Base-by-base conservation (phyloP, 345 rosid genomes). In the Dimocarpus longan region DNA sequence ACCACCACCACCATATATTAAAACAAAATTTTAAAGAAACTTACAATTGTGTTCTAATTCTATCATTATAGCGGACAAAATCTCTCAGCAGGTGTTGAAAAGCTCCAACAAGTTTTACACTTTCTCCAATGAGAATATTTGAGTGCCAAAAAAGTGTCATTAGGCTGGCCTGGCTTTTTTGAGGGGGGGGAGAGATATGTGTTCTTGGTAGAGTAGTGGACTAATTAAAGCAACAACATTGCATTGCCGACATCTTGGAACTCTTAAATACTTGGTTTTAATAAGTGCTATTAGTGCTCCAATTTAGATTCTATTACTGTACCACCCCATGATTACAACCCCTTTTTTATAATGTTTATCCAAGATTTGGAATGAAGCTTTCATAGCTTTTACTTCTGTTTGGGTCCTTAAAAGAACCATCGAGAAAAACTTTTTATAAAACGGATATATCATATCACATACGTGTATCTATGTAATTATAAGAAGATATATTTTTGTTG, bases 231-330 rank as follows among this genome's bases (percentile, higher is more conserved):
- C 65, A 13, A 39, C 21, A n/a, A 21, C 46, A 22, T 63, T 8
- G 59, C 79, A 74, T 68, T 86, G 82, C 84, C 75, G 77, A 83
- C 82, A 79, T 85, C 75, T 90, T 78, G 89, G 86, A 84, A 83
- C 86, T 86, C 87, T 80, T 84, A 75, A 81, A 71, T 28, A 48
- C 22, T 68, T 9, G 16, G 76, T 66, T 81, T 74, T 59, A 72
- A 43, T 74, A 46, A 81, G 64, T 80, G 79, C 68, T 50, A 50
- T 81, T 73, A 56, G 70, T 73, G 56, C 78, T 70, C 76, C 84
- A 68, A 40, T 71, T 79, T 78, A 81, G 86, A 87, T 84, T 82
- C 88, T 78, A 84, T 66, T 59, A 71, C 69, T 68, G 77, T 76
- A 74, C 87, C 80, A 24, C 75, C 77, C 21, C 76, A 89, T 84